These are phyloP conservation scores for Fusarium newnesense DNA, from an alignment of 2,329 filamentous ascomycete genomes.

Conservation along the genomic window DNA sequence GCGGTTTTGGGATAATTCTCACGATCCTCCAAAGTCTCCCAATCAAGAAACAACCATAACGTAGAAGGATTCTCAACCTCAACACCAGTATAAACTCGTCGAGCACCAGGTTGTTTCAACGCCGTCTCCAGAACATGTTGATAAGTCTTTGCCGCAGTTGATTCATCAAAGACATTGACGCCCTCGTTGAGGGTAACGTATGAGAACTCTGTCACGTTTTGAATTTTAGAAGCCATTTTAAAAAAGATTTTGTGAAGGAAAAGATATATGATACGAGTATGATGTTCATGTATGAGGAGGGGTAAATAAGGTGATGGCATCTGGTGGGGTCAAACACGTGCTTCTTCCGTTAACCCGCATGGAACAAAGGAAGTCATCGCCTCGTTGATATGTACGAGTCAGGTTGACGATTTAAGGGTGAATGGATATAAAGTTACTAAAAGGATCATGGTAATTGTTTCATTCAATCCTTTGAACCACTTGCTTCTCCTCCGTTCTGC, in stretches of 20 bases:
- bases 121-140: slow-evolving; percentile 30
- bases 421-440: background rate
- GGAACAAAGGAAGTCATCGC: slow-evolving; percentile 21
- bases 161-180: slow-evolving; percentile 22
- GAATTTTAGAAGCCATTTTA: slow-evolving; percentile 29
- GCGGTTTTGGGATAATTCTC: slow-evolving; percentile 26
- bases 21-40: slow-evolving; percentile 39
- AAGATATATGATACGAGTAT: background rate
- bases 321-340: slow-evolving; percentile 25
- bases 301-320: slow-evolving; percentile 20
- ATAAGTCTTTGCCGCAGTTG: slow-evolving; percentile 26
- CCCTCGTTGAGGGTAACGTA: slow-evolving; percentile 34
- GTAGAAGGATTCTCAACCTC: slow-evolving; percentile 41
- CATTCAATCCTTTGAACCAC: background rate
- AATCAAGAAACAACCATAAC: slow-evolving; percentile 43
- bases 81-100: slow-evolving; percentile 35
- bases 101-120: slow-evolving; percentile 39
- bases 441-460: rapidly evolving
- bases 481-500: background rate
- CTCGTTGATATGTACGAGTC: background rate
- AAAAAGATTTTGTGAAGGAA: background rate
- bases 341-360: slow-evolving; percentile 33
- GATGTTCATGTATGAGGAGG: slow-evolving; percentile 3
- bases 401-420: rapidly evolving
- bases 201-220: slow-evolving; percentile 40